Conservation (phyloP, 371 early-diverging fungal genomes). For the Mucor circinelloides region DNA sequence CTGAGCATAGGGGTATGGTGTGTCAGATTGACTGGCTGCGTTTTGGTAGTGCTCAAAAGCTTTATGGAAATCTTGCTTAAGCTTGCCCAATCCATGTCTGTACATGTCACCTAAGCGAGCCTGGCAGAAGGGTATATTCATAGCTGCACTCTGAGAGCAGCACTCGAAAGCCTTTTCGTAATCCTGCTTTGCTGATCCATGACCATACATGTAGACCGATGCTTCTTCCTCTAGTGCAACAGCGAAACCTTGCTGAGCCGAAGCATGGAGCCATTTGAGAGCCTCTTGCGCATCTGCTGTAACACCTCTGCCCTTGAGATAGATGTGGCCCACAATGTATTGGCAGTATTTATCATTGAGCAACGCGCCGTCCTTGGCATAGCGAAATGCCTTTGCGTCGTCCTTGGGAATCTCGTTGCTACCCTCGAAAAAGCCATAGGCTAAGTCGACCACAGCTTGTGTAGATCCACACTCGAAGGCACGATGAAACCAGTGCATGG, state of each 20-base stretch:
- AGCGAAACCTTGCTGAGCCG: conserved; percentile 46
- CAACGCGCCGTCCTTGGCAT: conserved; percentile 40
- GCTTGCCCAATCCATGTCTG: conserved; percentile 40
- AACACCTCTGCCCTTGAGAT: conserved; percentile 29
- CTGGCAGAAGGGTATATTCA: conserved; percentile 42
- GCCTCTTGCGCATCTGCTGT: conserved; percentile 28
- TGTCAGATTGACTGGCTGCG: conserved; percentile 45
- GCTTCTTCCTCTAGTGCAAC: conserved; percentile 47
- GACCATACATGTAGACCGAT: conserved; percentile 33
- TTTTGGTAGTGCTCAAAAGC: conserved; percentile 48
- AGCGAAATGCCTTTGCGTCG: conserved; percentile 32
- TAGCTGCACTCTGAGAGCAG: conserved; percentile 25
- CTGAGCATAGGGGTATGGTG: conserved; percentile 46
- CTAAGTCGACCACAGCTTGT: conserved; percentile 46
- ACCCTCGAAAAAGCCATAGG: conserved; percentile 43
- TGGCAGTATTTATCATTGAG: conserved; percentile 49
- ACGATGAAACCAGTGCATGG: conserved; percentile 40
- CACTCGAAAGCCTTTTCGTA: conserved; percentile 36
- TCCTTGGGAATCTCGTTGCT: conserved; percentile 26
- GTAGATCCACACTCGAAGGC: conserved; percentile 42
- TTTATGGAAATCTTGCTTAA: conserved; percentile 35
- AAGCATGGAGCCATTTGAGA: conserved; percentile 34
- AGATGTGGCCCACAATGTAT: conserved; percentile 44
- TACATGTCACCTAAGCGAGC: conserved; percentile 48
- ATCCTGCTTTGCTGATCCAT: conserved; percentile 28